These are phyloP conservation scores for Coemansia sp. DNA, from an alignment of 192 early-diverging fungal genomes.

Conservation along the genomic window DNA sequence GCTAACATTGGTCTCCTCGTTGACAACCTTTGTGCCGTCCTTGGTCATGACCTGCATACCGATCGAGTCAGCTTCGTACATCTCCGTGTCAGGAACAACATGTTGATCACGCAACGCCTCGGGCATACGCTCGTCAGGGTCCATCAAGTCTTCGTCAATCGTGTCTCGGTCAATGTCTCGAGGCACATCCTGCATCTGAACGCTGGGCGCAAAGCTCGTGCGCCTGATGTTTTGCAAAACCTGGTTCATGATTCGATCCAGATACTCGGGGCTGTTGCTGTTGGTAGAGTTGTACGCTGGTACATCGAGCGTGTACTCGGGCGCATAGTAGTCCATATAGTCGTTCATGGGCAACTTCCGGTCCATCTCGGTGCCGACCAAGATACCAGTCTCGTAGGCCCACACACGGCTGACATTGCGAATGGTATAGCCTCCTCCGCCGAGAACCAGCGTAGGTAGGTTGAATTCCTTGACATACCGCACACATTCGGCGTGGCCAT, in stretches of 20 bases:
- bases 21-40: conserved; percentile 45
- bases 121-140: conserved; percentile 54
- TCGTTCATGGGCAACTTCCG: conserved; percentile 82
- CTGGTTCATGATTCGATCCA: conserved; percentile 66
- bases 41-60: conserved; percentile 27
- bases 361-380: conserved; percentile 70
- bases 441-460: conserved; percentile 87
- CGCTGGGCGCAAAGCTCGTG: conserved; percentile 63
- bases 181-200: conserved; percentile 56
- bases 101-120: conserved; percentile 46
- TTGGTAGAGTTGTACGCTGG: conserved; percentile 86
- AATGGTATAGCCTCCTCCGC: conserved; percentile 98
- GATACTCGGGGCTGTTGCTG: conserved; percentile 80
- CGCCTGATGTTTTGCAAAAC: conserved; percentile 65
- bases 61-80: conserved; percentile 54
- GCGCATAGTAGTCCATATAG: conserved; percentile 92
- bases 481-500: conserved; percentile 92
- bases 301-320: conserved; percentile 85
- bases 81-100: conserved; percentile 52
- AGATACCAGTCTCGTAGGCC: conserved; percentile 91
- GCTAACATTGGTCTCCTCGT: conserved; percentile 38
- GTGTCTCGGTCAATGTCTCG: conserved; percentile 44
- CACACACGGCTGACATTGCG: conserved; percentile 91
- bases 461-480: conserved; percentile 88
- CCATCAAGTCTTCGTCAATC: conserved; percentile 44